phyloP scores from a whole-genome alignment of 345 rosid genomes.

The Balakata baccata region DNA sequence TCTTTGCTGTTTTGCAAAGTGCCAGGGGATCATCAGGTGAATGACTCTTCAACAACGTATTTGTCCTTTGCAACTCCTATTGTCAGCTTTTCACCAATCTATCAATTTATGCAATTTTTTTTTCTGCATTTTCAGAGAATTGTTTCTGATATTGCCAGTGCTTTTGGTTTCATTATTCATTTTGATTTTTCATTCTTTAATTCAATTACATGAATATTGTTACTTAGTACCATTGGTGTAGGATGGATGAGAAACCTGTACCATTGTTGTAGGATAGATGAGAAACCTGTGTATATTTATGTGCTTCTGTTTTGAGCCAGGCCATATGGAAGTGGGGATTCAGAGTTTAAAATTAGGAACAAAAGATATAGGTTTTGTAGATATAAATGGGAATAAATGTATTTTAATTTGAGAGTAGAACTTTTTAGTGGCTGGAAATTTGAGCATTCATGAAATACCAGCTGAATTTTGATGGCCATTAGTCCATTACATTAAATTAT shows the following conservation, averaged over 20 bases:
- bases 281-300: background rate
- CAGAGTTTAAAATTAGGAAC: background rate
- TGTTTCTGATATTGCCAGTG: background rate
- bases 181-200: background rate
- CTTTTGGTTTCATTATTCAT: background rate
- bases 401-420: background rate
- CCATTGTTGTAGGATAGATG: background rate
- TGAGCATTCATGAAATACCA: background rate
- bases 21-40: slow-evolving; percentile 98
- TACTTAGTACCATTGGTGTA: background rate
- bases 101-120: background rate
- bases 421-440: background rate
- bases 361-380: background rate
- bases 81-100: background rate
- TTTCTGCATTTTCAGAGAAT: background rate
- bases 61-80: slow-evolving; percentile 7
- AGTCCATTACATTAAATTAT: background rate
- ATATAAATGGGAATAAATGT: background rate
- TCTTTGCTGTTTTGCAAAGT: slow-evolving; percentile 94
- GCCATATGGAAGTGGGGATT: background rate
- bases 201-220: background rate
- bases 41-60: slow-evolving; percentile 6
- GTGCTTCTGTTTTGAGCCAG: background rate
- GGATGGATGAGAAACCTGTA: slow-evolving; percentile 2
- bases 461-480: background rate